Conservation (phyloP, 2,329 filamentous ascomycete species). For the Aspergillus proliferans region DNA sequence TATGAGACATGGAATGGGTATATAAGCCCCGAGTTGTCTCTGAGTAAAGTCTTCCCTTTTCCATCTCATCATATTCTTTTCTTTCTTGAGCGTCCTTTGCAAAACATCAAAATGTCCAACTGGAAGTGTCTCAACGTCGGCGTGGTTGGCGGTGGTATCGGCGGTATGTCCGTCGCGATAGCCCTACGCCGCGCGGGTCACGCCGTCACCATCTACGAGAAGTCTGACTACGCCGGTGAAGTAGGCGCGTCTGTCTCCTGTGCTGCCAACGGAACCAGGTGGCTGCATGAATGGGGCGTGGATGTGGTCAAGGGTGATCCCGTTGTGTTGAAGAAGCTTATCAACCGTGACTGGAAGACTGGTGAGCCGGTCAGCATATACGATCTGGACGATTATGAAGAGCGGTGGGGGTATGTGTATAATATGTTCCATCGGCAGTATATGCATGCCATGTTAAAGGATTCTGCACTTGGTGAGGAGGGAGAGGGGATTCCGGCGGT, state of each 20-base stretch:
- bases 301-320: slow-evolving; percentile 60
- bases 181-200: slow-evolving; percentile 50
- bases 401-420: slow-evolving; percentile 59
- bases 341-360: slow-evolving; percentile 65
- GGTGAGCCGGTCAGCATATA: slow-evolving; percentile 61
- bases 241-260: slow-evolving; percentile 63
- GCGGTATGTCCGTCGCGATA: slow-evolving; percentile 47
- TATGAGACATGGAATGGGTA: no score
- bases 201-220: slow-evolving; percentile 59
- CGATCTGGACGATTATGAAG: slow-evolving; percentile 58
- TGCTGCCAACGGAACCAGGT: slow-evolving; percentile 63
- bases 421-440: slow-evolving; percentile 66
- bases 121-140: slow-evolving; percentile 45
- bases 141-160: slow-evolving; percentile 49
- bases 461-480: slow-evolving; percentile 47
- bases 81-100: background rate
- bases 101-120: slow-evolving; percentile 13
- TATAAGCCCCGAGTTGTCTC: no score
- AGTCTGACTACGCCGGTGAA: slow-evolving; percentile 60
- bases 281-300: slow-evolving; percentile 63
- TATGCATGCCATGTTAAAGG: slow-evolving; percentile 63
- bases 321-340: slow-evolving; percentile 59
- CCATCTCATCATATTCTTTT: background rate
- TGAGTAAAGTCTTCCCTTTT: no score
- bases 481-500: slow-evolving; percentile 51